Conservation (phyloP, 495 filamentous ascomycete species). For the Opeltia flavorubescens region DNA sequence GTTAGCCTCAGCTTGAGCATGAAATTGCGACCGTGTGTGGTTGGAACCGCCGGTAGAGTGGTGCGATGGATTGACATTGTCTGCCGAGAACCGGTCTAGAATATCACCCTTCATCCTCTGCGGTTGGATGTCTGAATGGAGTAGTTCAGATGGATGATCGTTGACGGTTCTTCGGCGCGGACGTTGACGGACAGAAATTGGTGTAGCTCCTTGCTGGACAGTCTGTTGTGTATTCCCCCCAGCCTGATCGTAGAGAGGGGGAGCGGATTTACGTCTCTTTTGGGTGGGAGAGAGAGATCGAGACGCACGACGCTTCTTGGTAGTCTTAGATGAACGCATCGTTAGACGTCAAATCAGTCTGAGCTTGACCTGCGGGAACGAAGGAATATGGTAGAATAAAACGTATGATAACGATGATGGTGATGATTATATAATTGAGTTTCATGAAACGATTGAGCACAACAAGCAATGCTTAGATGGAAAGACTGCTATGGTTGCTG, state of each 20-base stretch:
- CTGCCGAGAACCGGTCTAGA: too few relatives aligned
- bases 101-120: too few relatives aligned
- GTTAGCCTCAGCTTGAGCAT: too few relatives aligned
- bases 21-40: too few relatives aligned
- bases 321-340: not conserved
- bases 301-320: not conserved
- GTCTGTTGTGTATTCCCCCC: too few relatives aligned
- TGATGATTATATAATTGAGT: not conserved
- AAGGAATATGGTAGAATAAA: not conserved
- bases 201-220: not conserved
- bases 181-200: not conserved
- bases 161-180: not conserved
- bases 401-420: not conserved
- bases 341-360: too few relatives aligned
- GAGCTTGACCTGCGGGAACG: not conserved
- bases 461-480: not conserved
- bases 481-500: not conserved
- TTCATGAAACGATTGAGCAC: not conserved
- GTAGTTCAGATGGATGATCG: too few relatives aligned
- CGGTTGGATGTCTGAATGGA: too few relatives aligned
- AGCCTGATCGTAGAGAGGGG: not conserved
- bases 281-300: not conserved
- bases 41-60: too few relatives aligned
- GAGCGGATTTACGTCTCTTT: not conserved
- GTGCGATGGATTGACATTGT: too few relatives aligned